Percentiles rank a stretch among this genome's conserved stretches.
phyloP scores from a whole-genome alignment of 345 rosid genomes.

The Eucalyptus tenuipes region DNA sequence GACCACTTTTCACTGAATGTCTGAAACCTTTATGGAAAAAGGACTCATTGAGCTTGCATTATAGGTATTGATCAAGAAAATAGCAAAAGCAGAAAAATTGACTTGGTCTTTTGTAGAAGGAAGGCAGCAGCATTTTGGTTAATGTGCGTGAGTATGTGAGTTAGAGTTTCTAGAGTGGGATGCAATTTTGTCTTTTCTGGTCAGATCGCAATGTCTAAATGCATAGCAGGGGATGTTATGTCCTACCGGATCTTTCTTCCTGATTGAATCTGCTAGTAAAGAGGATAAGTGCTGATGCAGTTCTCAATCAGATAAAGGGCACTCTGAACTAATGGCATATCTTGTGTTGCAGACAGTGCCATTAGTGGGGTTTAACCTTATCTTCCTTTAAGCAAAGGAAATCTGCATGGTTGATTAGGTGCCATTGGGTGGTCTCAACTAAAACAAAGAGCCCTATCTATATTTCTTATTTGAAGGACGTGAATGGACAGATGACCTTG shows the following conservation, averaged over 20 bases:
- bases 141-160: neutral
- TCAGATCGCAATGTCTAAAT: neutral
- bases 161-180: neutral
- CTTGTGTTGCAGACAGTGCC: neutral
- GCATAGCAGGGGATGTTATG: neutral
- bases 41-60: neutral
- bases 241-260: neutral
- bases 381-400: neutral
- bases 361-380: neutral
- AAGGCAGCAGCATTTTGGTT: neutral
- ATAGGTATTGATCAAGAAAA: neutral
- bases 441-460: neutral
- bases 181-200: neutral
- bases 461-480: neutral
- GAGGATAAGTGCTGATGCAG: neutral
- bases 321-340: neutral
- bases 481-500: neutral
- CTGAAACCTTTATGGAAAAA: neutral
- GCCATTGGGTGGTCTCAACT: neutral
- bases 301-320: neutral
- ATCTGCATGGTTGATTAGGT: neutral
- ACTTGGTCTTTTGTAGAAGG: neutral
- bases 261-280: neutral
- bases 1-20: neutral
- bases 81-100: neutral